Percentiles rank a stretch among this genome's conserved stretches.
These are phyloP conservation scores for Senna tora DNA, from an alignment of 306 rosid genomes.

Conservation along the genomic window DNA sequence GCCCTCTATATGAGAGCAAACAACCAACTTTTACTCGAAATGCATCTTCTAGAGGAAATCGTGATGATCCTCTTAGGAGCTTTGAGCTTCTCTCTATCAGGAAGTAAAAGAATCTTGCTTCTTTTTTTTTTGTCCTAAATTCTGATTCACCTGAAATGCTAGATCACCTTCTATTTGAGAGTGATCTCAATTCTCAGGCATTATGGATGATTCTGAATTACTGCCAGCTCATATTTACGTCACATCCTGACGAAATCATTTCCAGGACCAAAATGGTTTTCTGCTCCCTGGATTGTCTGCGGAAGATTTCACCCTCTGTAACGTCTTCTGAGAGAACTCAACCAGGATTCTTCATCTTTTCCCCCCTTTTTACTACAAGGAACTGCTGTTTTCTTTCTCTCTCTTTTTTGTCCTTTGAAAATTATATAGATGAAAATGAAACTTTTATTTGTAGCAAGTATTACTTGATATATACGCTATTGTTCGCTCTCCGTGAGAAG, in stretches of 20 bases:
- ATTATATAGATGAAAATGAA: conserved; percentile 16
- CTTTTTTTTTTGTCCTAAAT: too few relatives aligned
- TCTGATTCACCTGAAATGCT: conserved; percentile 22
- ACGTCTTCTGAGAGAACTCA: conserved; percentile 48
- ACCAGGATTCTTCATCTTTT: conserved; percentile 23
- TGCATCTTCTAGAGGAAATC: conserved; percentile 58
- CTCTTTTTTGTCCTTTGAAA: not conserved
- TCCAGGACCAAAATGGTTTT: conserved; percentile 38
- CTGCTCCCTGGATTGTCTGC: conserved; percentile 21
- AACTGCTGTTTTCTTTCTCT: conserved; percentile 12
- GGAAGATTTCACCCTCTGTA: conserved; percentile 47
- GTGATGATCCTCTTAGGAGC: conserved; percentile 90
- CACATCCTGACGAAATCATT: conserved; percentile 30
- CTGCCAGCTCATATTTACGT: conserved; percentile 38
- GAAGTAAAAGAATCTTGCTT: conserved; percentile 53
- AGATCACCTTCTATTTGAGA: conserved; percentile 37
- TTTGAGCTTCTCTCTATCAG: conserved; percentile 93
- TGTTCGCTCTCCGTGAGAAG: conserved; percentile 26
- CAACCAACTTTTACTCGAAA: conserved; percentile 58
- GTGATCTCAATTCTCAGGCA: conserved; percentile 40
- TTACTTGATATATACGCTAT: conserved; percentile 32
- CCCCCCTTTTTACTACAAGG: conserved; percentile 7
- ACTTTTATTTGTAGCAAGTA: conserved; percentile 44
- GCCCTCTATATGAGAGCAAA: conserved; percentile 56
- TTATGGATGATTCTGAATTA: conserved; percentile 39